phyloP scores from a whole-genome alignment of 129 eudicot species.

The Scalesia atractyloides region DNA sequence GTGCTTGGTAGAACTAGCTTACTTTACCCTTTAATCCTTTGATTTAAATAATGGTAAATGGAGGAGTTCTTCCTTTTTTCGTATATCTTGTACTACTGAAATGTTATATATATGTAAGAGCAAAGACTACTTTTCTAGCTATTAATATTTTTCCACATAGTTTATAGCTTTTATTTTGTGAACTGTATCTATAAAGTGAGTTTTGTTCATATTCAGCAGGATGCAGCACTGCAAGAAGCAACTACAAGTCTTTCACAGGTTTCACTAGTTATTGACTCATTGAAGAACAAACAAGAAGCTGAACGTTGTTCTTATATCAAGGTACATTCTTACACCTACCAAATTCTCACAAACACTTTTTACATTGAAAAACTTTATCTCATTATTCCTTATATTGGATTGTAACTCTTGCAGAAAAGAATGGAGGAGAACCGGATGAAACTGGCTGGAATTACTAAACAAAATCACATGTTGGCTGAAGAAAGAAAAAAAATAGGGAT shows the following conservation, averaged over 20 bases:
- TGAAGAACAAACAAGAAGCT: conserved; percentile 49
- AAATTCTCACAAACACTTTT: not conserved
- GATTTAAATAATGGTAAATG: too few species aligned
- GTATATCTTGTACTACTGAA: not conserved
- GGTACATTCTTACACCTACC: conserved; percentile 43
- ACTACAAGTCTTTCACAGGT: conserved; percentile 32
- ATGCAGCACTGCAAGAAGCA: conserved; percentile 28
- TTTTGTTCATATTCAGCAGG: conserved; percentile 34
- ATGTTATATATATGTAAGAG: not conserved
- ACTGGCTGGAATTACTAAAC: conserved; percentile 40
- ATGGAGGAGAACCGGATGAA: conserved; percentile 50
- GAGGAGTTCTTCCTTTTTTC: too few species aligned
- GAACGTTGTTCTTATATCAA: conserved; percentile 47
- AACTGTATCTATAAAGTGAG: not conserved
- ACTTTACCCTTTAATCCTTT: too few species aligned
- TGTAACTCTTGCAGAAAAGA: conserved; percentile 34
- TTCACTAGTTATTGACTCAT: conserved; percentile 45
- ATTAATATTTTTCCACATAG: not conserved
- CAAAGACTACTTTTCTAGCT: conserved; percentile 9
- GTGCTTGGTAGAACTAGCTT: too few species aligned
- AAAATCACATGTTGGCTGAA: conserved; percentile 37
- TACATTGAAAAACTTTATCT: not conserved
- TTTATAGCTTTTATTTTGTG: conserved; percentile 7
- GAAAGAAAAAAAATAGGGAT: conserved; percentile 45
- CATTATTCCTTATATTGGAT: conserved; percentile 21